Evolutionary conservation across 2,329 filamentous ascomycete species (phyloP).

Genomic region (Pestalotiopsis sp.): DNA sequence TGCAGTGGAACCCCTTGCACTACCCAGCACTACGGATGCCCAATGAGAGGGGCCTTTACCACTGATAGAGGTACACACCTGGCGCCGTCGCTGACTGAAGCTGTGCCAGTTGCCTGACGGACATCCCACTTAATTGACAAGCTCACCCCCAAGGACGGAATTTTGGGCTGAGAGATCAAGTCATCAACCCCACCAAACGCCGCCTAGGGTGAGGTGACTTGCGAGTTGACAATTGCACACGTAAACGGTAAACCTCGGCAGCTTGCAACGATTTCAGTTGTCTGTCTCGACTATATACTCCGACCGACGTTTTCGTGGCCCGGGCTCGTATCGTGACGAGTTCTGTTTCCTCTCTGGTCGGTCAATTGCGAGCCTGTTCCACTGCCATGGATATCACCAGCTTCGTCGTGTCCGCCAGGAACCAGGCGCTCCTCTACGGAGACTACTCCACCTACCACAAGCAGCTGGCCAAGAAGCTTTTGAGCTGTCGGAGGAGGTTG

Average conservation of each 20-base stretch:
- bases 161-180: neutral
- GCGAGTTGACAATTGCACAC: neutral
- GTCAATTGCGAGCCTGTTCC: neutral
- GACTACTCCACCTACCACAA: slow-evolving; percentile 86
- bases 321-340: neutral
- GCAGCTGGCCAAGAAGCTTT: slow-evolving; percentile 79
- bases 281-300: neutral
- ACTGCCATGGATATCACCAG: slow-evolving; percentile 83
- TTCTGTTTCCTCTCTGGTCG: neutral
- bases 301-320: neutral
- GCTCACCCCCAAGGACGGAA: neutral
- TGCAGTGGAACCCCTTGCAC: neutral
- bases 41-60: neutral
- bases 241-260: neutral
- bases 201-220: neutral
- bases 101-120: neutral
- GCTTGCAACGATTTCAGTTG: neutral
- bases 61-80: neutral
- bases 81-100: neutral
- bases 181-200: neutral
- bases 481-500: slow-evolving; percentile 83
- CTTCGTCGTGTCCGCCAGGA: slow-evolving; percentile 77
- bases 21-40: neutral
- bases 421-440: slow-evolving; percentile 83
- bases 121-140: neutral